Percentiles rank a stretch among this genome's conserved stretches.
Conservation (phyloP, 1,139 yeast species). For the Scheffersomyces stambukii region DNA sequence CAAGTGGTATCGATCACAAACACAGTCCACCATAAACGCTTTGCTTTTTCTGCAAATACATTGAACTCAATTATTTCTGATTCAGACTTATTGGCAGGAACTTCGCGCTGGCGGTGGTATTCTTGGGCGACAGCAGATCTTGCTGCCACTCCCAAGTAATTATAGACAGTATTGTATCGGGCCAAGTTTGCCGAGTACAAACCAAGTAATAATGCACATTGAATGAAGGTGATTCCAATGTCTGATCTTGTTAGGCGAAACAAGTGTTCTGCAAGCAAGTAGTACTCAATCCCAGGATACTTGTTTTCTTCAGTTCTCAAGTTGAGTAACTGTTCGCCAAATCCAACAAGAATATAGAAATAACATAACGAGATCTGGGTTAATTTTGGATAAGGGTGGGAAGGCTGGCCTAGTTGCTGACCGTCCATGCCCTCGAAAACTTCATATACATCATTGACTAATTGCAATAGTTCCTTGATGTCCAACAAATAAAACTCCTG, state of each 20-base stretch:
- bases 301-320: conserved; percentile 7
- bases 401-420: conserved; percentile 8
- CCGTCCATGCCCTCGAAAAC: conserved; percentile 19
- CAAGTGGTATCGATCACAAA: conserved; percentile 48
- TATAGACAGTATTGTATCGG: conserved; percentile 46
- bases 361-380: conserved; percentile 20
- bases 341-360: conserved; percentile 31
- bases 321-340: conserved; percentile 32
- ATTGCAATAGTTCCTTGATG: conserved; percentile 4
- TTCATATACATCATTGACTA: conserved; percentile 22
- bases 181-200: conserved; percentile 46
- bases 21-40: conserved; percentile 54
- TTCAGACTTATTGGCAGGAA: conserved; percentile 6
- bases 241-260: conserved; percentile 39
- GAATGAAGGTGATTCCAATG: conserved; percentile 36
- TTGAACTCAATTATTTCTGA: conserved; percentile 2
- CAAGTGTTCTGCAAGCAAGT: conserved; percentile 35
- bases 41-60: conserved; percentile 28
- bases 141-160: conserved; percentile 47
- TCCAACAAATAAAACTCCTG: conserved; percentile 37
- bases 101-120: conserved; percentile 34
- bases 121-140: conserved; percentile 44
- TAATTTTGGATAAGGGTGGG: conserved; percentile 1
- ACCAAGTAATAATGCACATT: conserved; percentile 43
- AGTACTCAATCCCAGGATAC: conserved; percentile 36